Base-by-base conservation (phyloP, 2,329 filamentous ascomycete genomes). In the Aspergillus pseudotamarii region DNA sequence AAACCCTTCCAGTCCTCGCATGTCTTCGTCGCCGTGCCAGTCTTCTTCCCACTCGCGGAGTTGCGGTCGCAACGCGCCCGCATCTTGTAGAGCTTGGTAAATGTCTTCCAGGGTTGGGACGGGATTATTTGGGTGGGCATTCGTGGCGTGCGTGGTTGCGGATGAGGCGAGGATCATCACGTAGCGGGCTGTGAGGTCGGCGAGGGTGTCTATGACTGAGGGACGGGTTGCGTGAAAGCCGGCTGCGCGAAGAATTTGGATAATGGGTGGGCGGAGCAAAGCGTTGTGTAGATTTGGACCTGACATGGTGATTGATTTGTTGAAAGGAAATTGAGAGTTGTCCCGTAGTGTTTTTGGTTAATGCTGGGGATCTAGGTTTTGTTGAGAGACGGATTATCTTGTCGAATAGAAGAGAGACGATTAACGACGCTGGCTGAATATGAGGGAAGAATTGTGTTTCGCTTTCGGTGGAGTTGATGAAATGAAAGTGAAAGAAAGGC, bases 201-300 rank as follows among this genome's bases (percentile, higher is more conserved):
- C 91, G n/a, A 97, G 78, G 11, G 91, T 89, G 79, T 98, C 94
- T 62, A 97, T 84, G 8, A 96, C 93, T 4, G 90, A 90, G 2
- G 92, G 89, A 60, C 89, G 89, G 57, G 93, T 91, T 48, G 90
- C 85, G 76, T 96, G 92, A 81, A 96, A 98, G 75, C 94, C 94
- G 28, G 93, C 90, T 34, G 94, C 92, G 73, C 94, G 93, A 58
- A 98, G 88, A 72, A 96, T 94, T 79, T 97, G 93, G 62, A 98
- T 88, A 64, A 97, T 88, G 55, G 90, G 89, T 2, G 94, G 94
- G 48, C 93, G 92, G 62, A 98, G 85, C 67, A 97, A 89, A 64
- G 91, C 90, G 78, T 92, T 90, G 80, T 90, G 86, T 56, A 91
- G 82, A 65, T 82, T 78, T 61, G 79, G 76, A 53, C 80, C 78